A percentile compares a stretch with the other conserved stretches of the same genome.
Evolutionary conservation across 23 red algal species (phyloP).

Genomic region (Gracilariopsis chorda): DNA sequence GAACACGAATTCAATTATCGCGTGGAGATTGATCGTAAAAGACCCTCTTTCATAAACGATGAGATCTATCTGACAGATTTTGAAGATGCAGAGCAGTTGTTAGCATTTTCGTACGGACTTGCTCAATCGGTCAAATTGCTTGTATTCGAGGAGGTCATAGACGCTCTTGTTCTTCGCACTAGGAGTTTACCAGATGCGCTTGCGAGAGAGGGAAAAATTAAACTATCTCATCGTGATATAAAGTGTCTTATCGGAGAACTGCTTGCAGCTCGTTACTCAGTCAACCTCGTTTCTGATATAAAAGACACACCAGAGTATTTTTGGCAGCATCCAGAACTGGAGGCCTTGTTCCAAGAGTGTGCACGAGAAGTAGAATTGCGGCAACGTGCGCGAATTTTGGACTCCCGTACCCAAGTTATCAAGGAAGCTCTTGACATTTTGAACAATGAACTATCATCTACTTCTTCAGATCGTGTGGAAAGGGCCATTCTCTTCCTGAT

Average conservation of each 20-base stretch:
- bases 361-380: slow-evolving; percentile 78
- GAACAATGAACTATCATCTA: slow-evolving; percentile 84
- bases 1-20: slow-evolving; percentile 94
- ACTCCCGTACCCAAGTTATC: slow-evolving; percentile 79
- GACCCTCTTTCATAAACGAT: slow-evolving; percentile 74
- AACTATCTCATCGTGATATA: slow-evolving; percentile 53
- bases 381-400: slow-evolving; percentile 70
- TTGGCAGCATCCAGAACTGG: slow-evolving; percentile 85
- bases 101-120: slow-evolving; percentile 93
- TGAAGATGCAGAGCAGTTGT: slow-evolving; percentile 52
- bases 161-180: slow-evolving; percentile 75
- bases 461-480: slow-evolving; percentile 77
- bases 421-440: slow-evolving; percentile 89
- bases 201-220: slow-evolving; percentile 71
- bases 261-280: slow-evolving; percentile 82
- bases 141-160: slow-evolving; percentile 83
- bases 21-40: slow-evolving; percentile 15
- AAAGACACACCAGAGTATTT: slow-evolving; percentile 95
- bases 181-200: slow-evolving; percentile 80
- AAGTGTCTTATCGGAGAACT: slow-evolving; percentile 82
- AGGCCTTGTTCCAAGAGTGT: slow-evolving; percentile 67
- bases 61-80: slow-evolving; percentile 67
- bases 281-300: slow-evolving; percentile 92
- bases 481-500: slow-evolving; percentile 88
- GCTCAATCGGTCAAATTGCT: slow-evolving; percentile 91